Conservation (phyloP, 2,329 filamentous ascomycete species). For the Sclerotinia sclerotiorum region DNA sequence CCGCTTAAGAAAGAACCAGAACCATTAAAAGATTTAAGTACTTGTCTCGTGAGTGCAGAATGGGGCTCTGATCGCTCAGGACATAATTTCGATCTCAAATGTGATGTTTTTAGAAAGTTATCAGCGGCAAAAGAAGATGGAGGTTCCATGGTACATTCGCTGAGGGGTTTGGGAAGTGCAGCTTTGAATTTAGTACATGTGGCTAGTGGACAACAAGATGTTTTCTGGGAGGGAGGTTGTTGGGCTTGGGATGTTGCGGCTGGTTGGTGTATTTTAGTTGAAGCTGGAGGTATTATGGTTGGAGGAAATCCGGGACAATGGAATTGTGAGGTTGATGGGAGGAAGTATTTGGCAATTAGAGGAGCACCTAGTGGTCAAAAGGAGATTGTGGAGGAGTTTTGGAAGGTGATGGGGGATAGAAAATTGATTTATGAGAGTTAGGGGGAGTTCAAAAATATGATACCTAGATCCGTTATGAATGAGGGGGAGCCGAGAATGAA, state of each 20-base stretch:
- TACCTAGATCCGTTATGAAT: not conserved
- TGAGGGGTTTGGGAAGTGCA: conserved; percentile 70
- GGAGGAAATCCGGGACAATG: conserved; percentile 73
- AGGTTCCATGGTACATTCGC: conserved; percentile 73
- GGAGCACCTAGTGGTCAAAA: conserved; percentile 59
- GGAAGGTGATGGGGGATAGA: conserved; percentile 57
- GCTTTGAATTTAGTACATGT: conserved; percentile 74
- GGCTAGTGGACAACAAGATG: conserved; percentile 68
- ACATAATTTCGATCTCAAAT: conserved; percentile 69
- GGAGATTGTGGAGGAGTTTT: conserved; percentile 64
- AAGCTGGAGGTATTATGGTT: conserved; percentile 72
- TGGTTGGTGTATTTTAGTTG: conserved; percentile 72
- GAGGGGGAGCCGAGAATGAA: not conserved
- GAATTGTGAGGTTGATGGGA: conserved; percentile 58
- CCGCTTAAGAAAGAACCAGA: conserved; percentile 52
- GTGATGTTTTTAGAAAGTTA: conserved; percentile 62
- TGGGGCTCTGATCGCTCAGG: conserved; percentile 71
- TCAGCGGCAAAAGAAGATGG: conserved; percentile 58
- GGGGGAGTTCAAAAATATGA: not conserved
- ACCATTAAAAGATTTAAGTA: conserved; percentile 59
- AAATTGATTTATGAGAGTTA: conserved; percentile 49
- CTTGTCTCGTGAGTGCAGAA: conserved; percentile 67
- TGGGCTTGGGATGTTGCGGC: conserved; percentile 87
- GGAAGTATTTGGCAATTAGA: conserved; percentile 63
- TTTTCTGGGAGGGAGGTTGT: conserved; percentile 81